phyloP scores from a whole-genome alignment of 495 filamentous ascomycete genomes.

The Aspergillus ostianus region DNA sequence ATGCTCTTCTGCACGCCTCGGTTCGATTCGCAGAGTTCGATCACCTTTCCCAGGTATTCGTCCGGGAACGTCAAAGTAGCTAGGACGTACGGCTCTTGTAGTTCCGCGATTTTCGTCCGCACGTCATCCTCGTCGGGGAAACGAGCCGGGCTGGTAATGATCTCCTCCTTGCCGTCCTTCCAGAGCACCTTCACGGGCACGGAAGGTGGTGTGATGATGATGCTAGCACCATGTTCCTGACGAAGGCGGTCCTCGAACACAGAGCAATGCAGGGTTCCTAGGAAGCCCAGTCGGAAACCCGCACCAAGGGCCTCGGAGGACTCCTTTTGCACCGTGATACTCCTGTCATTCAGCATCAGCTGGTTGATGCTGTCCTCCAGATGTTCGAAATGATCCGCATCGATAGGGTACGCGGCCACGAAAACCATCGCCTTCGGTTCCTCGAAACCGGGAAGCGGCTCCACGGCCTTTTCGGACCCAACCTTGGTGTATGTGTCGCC shows the following conservation, averaged over 20 bases:
- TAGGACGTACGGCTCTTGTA: conserved; percentile 83
- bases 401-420: conserved; percentile 90
- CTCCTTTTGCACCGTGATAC: conserved; percentile 90
- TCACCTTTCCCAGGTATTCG: conserved; percentile 89
- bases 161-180: conserved; percentile 65
- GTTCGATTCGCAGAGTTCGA: conserved; percentile 90
- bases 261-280: conserved; percentile 95
- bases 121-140: conserved; percentile 75
- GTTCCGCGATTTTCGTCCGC: conserved; percentile 55
- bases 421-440: conserved; percentile 99
- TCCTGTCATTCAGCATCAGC: conserved; percentile 89
- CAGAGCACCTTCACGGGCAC: conserved; percentile 87
- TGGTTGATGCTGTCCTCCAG: conserved; percentile 94
- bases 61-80: conserved; percentile 90
- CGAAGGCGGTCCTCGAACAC: conserved; percentile 97
- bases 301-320: conserved; percentile 89
- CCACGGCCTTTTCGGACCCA: conserved; percentile 71
- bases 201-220: conserved; percentile 95
- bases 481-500: conserved; percentile 93
- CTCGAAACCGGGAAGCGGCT: conserved; percentile 87
- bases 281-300: conserved; percentile 89
- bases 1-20: conserved; percentile 82
- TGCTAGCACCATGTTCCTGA: conserved; percentile 90
- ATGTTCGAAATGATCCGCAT: conserved; percentile 81
- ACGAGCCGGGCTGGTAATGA: conserved; percentile 79